Base-by-base conservation (phyloP, 495 filamentous ascomycete genomes). In the Amorphotheca resinae region DNA sequence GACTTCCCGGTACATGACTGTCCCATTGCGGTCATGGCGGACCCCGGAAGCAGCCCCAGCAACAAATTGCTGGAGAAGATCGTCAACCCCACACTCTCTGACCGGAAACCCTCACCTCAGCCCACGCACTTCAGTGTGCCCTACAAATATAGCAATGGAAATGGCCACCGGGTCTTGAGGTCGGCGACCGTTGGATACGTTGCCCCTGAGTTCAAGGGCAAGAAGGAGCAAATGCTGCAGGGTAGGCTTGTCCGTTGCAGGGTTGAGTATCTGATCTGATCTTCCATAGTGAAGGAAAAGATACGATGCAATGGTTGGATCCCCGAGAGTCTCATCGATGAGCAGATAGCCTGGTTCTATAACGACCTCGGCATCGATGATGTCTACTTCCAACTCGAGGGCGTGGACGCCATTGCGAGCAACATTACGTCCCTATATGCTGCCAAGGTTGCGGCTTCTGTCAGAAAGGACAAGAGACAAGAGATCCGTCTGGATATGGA, bases 401-500 rank as follows among this genome's bases (percentile, higher is more conserved):
- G 74, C 2, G 80, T 79, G 18, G 82, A 87, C 32, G 84, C 82
- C 38, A 89, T 98, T 49, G 82, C 86, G 46, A 93, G 82, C 55
- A 83, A 95, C 58, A 86, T 98, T 49, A 88, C 87, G 38, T 95
- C 89, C 11, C 73, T 98, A 22, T 98, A 96, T 57, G 93, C 93
- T 16, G 91, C 88, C 59, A 98, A 98, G 67, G 78, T 96, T 33
- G 93, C 93, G 4, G 91, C 91, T 1, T 93, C 82, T 54, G 84
- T 89, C 15, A 81, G 91, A 44, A 84, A 93, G 54, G 91, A 98
- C 61, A 93, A 89, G 66, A 77, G 79, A 35, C 70, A 95, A 42
- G 88, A 95, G 63, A 95, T 98, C 48, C 77, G 87, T 15, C 62
- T 98, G 16, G 91, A 98, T 60, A 94, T 95, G 73, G 91, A 98